Evolutionary conservation across 2,329 filamentous ascomycete genomes (phyloP).

Genomic region (Chaetomium sp.): DNA sequence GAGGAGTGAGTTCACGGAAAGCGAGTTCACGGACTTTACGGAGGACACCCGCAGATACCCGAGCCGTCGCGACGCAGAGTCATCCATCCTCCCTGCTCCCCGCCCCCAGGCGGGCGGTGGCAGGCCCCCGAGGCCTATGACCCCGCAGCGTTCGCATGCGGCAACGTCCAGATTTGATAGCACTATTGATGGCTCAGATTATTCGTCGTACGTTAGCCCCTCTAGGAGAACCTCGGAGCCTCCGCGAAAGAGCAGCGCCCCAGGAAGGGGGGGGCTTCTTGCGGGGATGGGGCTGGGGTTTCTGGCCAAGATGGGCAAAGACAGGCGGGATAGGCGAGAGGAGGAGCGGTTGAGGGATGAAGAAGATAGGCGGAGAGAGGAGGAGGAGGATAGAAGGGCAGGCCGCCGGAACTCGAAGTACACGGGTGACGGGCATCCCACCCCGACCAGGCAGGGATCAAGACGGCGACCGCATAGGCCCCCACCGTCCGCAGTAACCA

Average conservation of each 20-base stretch:
- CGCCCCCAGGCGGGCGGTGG: constrained; percentile 47
- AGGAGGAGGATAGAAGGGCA: constrained; percentile 56
- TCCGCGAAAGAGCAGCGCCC: constrained; percentile 44
- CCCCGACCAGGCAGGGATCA: constrained; percentile 48
- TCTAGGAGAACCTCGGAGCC: constrained; percentile 58
- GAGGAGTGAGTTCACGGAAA: constrained; percentile 48
- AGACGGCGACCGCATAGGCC: constrained; percentile 37
- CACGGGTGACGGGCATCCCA: constrained; percentile 67
- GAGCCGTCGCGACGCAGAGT: constrained; percentile 39
- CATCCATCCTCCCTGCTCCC: constrained; percentile 52
- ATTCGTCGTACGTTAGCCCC: constrained; percentile 63
- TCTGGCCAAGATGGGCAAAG: constrained; percentile 65
- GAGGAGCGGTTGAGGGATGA: constrained; percentile 46
- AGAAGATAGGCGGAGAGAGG: constrained; percentile 48
- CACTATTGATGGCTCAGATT: constrained; percentile 55
- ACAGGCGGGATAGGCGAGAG: constrained; percentile 58
- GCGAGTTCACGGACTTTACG: constrained; percentile 49
- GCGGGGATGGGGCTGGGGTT: constrained; percentile 69
- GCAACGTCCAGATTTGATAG: constrained; percentile 48
- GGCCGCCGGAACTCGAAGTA: constrained; percentile 65
- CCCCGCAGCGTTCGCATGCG: constrained; percentile 52
- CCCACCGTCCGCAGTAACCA: constrained; percentile 30
- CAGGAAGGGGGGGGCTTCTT: constrained; percentile 60
- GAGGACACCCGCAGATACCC: constrained; percentile 38
- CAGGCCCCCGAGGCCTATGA: constrained; percentile 50